Conservation (phyloP, 2,329 filamentous ascomycete species). For the Colletotrichum truncatum region DNA sequence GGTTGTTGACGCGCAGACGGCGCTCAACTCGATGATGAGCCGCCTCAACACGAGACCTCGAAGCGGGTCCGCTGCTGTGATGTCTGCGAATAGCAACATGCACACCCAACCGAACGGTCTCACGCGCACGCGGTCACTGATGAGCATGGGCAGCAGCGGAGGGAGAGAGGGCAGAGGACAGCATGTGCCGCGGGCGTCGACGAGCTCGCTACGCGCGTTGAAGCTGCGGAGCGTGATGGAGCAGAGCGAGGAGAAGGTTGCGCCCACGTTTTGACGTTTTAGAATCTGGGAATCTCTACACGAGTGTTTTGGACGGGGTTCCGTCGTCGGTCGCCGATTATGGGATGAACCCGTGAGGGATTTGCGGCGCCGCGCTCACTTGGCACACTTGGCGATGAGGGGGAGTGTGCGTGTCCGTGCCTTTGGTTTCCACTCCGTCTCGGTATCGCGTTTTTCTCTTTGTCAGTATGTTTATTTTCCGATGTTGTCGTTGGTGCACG, state of each 20-base stretch:
- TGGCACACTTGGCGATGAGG: not conserved
- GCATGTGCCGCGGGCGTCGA: constrained; percentile 20
- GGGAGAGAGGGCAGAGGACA: not conserved
- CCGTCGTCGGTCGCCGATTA: constrained; percentile 12
- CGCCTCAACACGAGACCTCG: constrained; percentile 43
- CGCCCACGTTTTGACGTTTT: constrained; percentile 23
- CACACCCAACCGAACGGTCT: constrained; percentile 19
- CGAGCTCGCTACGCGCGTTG: constrained; percentile 33
- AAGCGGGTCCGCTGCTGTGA: constrained; percentile 30
- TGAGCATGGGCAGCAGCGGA: constrained; percentile 10
- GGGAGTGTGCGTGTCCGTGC: not conserved
- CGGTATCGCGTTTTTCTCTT: not conserved
- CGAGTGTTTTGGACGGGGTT: not conserved
- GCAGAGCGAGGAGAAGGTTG: constrained; percentile 26
- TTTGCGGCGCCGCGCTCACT: not conserved
- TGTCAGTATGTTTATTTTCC: not conserved
- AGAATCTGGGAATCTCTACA: not conserved
- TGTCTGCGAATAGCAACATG: constrained; percentile 2
- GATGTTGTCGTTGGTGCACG: not conserved
- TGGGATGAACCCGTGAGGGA: constrained; percentile 1
- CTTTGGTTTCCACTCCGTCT: not conserved
- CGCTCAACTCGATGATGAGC: constrained; percentile 43
- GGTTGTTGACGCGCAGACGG: constrained; percentile 29
- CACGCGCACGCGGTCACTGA: not conserved
- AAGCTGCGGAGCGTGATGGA: constrained; percentile 30